Evolutionary conservation across 2,329 filamentous ascomycete genomes (phyloP).

Genomic region (Fusarium torreyae): DNA sequence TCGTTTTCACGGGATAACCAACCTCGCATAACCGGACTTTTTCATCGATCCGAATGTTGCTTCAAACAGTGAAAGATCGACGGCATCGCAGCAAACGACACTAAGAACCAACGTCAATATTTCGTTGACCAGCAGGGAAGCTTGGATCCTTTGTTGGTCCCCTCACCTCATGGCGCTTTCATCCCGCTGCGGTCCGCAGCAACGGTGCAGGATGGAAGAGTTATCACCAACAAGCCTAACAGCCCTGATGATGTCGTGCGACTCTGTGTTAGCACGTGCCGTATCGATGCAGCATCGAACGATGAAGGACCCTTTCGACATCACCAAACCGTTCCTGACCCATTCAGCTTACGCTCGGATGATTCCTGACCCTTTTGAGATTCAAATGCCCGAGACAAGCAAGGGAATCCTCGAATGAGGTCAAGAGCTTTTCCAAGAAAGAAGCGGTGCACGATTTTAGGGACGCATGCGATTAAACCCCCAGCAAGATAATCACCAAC

Average conservation of each 20-base stretch:
- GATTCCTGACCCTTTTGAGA: constrained; percentile 27
- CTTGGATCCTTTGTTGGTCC: constrained; percentile 34
- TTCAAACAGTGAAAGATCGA: neutral
- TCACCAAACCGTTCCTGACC: constrained; percentile 16
- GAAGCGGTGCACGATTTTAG: constrained; percentile 36
- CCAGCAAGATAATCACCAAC: constrained; percentile 11
- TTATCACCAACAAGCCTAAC: constrained; percentile 39
- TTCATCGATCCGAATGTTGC: neutral
- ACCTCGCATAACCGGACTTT: too few species aligned
- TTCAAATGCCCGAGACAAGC: constrained; percentile 25
- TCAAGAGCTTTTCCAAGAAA: constrained; percentile 10
- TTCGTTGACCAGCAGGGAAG: constrained; percentile 11
- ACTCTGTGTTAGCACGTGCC: constrained; percentile 12
- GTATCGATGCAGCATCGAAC: constrained; percentile 25
- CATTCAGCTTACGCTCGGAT: constrained; percentile 18
- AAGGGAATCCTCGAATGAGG: constrained; percentile 31
- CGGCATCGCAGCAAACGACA: neutral
- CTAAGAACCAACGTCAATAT: constrained; percentile 12
- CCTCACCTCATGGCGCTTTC: constrained; percentile 7
- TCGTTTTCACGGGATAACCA: too few species aligned
- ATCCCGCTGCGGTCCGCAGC: constrained; percentile 36
- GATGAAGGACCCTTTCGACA: constrained; percentile 10
- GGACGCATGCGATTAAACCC: constrained; percentile 33
- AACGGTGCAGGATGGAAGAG: constrained; percentile 24
- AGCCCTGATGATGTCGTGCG: constrained; percentile 24